phyloP scores from a whole-genome alignment of 441 rosid genomes.

The Croton setiger region DNA sequence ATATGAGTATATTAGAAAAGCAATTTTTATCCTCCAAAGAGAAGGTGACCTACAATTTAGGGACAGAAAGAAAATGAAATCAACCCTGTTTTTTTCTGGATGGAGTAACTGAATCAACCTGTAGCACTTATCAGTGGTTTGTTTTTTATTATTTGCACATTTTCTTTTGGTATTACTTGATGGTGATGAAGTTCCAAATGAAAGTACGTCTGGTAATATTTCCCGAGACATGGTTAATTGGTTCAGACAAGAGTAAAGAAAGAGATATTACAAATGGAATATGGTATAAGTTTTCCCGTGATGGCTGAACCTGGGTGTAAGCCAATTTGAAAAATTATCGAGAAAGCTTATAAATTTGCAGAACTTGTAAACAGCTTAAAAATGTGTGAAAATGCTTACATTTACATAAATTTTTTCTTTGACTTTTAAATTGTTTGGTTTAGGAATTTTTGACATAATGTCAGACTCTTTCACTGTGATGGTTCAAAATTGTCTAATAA shows the following conservation, averaged over 20 bases:
- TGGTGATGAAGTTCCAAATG: not conserved
- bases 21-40: too few species aligned
- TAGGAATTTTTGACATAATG: not conserved
- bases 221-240: not conserved
- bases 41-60: too few species aligned
- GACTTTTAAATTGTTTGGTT: not conserved
- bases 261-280: not conserved
- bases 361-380: not conserved
- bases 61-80: too few species aligned
- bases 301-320: not conserved
- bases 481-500: not conserved
- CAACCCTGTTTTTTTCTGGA: too few species aligned
- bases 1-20: too few species aligned
- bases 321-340: not conserved
- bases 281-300: not conserved
- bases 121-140: not conserved
- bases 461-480: not conserved
- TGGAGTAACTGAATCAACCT: not conserved
- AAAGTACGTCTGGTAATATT: not conserved
- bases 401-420: not conserved
- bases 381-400: not conserved
- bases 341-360: not conserved
- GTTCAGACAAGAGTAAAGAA: not conserved
- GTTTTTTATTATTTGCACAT: not conserved
- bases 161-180: not conserved